Base-by-base conservation (phyloP, 371 early-diverging fungal genomes). In the Circinella umbellata region DNA sequence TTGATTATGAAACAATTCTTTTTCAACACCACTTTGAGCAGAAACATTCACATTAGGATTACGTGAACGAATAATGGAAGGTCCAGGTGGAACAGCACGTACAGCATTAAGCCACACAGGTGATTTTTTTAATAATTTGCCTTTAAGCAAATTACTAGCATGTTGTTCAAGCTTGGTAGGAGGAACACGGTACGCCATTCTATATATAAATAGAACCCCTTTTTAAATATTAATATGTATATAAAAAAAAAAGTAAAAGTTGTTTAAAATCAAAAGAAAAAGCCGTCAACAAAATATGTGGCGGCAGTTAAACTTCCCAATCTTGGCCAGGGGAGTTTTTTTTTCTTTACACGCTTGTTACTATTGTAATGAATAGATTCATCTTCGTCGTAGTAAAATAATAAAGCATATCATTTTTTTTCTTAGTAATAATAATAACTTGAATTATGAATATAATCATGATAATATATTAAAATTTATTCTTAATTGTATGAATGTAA, bases 91-190 rank as follows among this genome's bases (percentile, higher is more conserved):
- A 48, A 80, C 69, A 46, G 72, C 68, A 38, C 87, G 78, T 62
- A 91, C 81, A 10, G 86, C 90, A 36, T 79, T 75, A 38, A 87
- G 87, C 92, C 92, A 92, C 13, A 83, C 84, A 14, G 92, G 92
- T 51, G 80, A 73, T 61, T 78, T 68, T 39, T 85, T 85, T 64
- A 89, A 75, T 46, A 92, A 69, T 1, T 83, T 83, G 4, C 85
- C 89, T 42, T 82, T 80, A 42, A 91, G 67, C 38, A 89, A 82
- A 37, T 82, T 78, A 57, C 78, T 73, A 5, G 86, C 86, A 70
- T 82, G 79, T 54, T 75, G 73, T n/a, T 75, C 80, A 42, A 87
- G 63, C 67, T 76, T 67, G 35, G 74, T 78, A 11, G 81, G 82
- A 67, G 77, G 66, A 69, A 76, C 70, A 64, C 77, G 73, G 66